phyloP scores from a whole-genome alignment of 352 stramenopile species.

The Globisporangium alternatum region DNA sequence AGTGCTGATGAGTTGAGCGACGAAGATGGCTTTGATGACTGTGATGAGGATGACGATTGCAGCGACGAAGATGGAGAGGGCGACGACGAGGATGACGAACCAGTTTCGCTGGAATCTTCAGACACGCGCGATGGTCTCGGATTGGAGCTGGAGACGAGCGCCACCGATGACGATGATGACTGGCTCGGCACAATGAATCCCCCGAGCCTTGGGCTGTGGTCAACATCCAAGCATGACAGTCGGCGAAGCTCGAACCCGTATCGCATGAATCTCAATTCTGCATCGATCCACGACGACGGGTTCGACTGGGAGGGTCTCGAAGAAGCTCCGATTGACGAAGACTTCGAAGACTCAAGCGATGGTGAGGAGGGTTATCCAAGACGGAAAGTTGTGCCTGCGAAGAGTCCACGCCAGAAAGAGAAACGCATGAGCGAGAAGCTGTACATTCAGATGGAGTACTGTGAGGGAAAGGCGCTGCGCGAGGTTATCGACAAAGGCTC shows the following conservation, averaged over 20 bases:
- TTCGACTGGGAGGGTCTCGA: constrained; percentile 72
- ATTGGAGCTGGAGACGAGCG: constrained; percentile 28
- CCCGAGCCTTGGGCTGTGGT: constrained; percentile 60
- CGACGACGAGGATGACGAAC: constrained; percentile 37
- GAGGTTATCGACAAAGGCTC: constrained; percentile 93
- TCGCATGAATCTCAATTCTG: constrained; percentile 4
- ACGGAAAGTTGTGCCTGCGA: constrained; percentile 11
- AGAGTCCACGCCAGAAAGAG: constrained; percentile 6
- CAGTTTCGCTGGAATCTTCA: constrained; percentile 31
- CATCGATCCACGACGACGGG: constrained; percentile 43
- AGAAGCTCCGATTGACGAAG: constrained; percentile 42
- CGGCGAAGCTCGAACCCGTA: constrained; percentile 36
- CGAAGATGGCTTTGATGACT: constrained; percentile 27
- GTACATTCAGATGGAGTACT: constrained; percentile 97
- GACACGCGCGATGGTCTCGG: constrained; percentile 29
- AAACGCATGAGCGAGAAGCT: constrained; percentile 72
- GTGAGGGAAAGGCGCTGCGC: constrained; percentile 89
- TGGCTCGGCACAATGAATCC: constrained; percentile 73
- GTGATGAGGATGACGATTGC: constrained; percentile 29
- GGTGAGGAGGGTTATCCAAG: constrained; percentile 16
- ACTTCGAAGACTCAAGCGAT: constrained; percentile 28
- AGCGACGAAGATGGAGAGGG: constrained; percentile 27
- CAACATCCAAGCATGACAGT: constrained; percentile 62
- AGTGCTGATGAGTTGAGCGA: constrained; percentile 41
- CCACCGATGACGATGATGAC: constrained; percentile 67